Base-by-base conservation (phyloP, 2,329 filamentous ascomycete genomes). In the Cladophialophora immunda region DNA sequence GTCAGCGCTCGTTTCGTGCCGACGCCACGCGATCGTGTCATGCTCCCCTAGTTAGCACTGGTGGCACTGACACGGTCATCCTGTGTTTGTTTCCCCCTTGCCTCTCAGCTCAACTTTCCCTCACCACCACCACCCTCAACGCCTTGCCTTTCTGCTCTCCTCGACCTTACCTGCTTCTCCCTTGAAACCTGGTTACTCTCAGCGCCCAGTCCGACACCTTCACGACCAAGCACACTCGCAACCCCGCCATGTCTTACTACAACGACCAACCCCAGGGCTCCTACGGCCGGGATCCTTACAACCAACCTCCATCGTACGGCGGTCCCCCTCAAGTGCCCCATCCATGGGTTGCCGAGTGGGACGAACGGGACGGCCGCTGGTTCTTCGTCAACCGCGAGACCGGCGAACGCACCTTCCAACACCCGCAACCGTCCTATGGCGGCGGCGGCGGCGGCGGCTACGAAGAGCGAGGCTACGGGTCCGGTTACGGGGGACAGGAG, bases 361-460 rank as follows among this genome's bases (percentile, higher is more conserved):
- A 82, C 56, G 73, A 76, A 25, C 75, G 75, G 60, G 76, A 78
- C 25, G 69, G 76, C 41, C 77, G 81, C 70, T 83, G 79, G 76
- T 72, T 80, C 72, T 84, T 78, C 74, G 73, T 83, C 68, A 84
- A 84, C 73, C 76, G 80, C 62, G 75, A 82, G 70, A 84, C 77
- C 25, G 81, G 81, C 45, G 77, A 83, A 72, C 76, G 78, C 19
- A 80, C 75, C 53, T 81, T 77, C 69, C 75, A 82, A 32, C 73
- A 75, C 55, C 81, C 81, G 9, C 72, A 69, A 8, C 72, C 74
- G 36, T 72, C 52, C 38, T 67, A 64, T 45, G 57, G 64, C 17
- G 60, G 61, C n/a, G 53, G 59, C 2, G 57, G 64, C 17, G 60
- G 61, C n/a, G 53, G 59, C 2, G 64, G 59, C 13, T 58, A 64